These are phyloP conservation scores for Fusarium paranaense DNA, from an alignment of 2,329 filamentous ascomycete genomes.

Conservation along the genomic window DNA sequence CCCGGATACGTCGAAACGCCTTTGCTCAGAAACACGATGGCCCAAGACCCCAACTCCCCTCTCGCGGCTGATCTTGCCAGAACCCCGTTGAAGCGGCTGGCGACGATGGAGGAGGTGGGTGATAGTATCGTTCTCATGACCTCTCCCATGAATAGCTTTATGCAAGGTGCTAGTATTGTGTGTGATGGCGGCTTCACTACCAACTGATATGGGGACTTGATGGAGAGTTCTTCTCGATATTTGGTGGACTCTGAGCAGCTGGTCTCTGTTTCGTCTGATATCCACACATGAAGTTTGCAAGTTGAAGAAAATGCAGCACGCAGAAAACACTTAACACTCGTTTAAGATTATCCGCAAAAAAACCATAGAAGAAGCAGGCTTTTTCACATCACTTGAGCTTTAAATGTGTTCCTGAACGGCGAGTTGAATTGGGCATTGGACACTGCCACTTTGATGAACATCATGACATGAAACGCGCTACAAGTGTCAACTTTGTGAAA, in stretches of 20 bases:
- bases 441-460: background rate
- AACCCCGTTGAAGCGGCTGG: slow-evolving; percentile 61
- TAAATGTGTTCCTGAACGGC: background rate
- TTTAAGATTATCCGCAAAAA: background rate
- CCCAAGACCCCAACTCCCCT: slow-evolving; percentile 40
- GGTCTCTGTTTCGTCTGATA: background rate
- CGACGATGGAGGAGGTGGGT: slow-evolving; percentile 63
- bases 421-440: background rate
- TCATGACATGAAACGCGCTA: background rate
- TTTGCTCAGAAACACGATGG: slow-evolving; percentile 45
- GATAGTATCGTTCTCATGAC: slow-evolving; percentile 64
- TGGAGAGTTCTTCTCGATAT: background rate
- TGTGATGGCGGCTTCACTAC: slow-evolving; percentile 59
- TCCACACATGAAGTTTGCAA: background rate
- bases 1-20: slow-evolving; percentile 62
- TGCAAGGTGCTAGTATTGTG: slow-evolving; percentile 60
- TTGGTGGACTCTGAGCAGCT: background rate
- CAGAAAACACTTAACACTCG: background rate
- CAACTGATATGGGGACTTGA: slow-evolving; percentile 22
- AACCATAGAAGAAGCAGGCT: background rate
- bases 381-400: background rate
- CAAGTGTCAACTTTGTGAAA: background rate
- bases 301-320: background rate
- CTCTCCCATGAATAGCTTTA: slow-evolving; percentile 64
- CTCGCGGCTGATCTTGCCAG: slow-evolving; percentile 55